These are phyloP conservation scores for Favolaschia claudopus DNA, from an alignment of 768 basidiomycete species.

Conservation along the genomic window DNA sequence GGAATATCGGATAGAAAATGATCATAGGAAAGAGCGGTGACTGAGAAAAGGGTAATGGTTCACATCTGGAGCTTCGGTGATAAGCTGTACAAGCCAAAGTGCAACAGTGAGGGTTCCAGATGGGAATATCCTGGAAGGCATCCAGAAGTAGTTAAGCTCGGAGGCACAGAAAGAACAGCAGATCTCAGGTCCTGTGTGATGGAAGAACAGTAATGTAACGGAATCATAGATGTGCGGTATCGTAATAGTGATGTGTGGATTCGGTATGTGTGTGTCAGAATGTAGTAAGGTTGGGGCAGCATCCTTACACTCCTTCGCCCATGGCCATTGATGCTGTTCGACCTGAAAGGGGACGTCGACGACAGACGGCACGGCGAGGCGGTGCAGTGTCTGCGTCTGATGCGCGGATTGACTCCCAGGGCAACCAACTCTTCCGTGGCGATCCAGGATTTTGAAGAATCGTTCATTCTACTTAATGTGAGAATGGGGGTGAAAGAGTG, in stretches of 20 bases:
- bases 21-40: background rate
- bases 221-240: constrained; percentile 4
- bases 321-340: no score
- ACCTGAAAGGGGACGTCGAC: no score
- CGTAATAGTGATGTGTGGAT: constrained; percentile 13
- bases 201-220: constrained; percentile 6
- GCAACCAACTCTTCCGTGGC: no score
- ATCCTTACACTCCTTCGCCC: no score
- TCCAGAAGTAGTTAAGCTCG: background rate
- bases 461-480: no score
- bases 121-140: background rate
- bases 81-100: constrained; percentile 2
- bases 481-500: no score
- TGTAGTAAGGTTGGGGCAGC: background rate
- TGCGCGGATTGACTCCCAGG: no score
- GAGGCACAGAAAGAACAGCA: background rate
- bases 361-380: no score
- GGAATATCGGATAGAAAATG: constrained; percentile 4
- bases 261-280: constrained; percentile 1
- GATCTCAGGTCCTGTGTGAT: constrained; percentile 9
- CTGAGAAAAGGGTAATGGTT: background rate
- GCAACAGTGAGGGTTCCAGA: background rate
- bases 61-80: constrained; percentile 12
- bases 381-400: no score
- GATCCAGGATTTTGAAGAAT: no score